phyloP scores from a whole-genome alignment of 139 green algal genomes.

The Yamagishiella unicocca region DNA sequence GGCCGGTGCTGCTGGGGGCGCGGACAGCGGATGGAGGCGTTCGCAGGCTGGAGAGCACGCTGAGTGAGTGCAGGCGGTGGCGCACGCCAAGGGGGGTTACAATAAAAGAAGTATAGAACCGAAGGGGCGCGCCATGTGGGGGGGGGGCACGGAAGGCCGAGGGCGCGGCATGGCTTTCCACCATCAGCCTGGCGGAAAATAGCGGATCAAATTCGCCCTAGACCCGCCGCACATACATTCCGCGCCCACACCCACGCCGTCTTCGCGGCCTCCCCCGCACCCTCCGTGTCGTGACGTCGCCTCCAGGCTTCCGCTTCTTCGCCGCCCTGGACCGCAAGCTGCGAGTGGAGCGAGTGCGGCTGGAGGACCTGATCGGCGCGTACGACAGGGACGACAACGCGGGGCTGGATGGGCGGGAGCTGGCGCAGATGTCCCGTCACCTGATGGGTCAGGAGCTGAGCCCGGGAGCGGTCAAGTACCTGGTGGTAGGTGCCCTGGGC shows the following conservation, averaged over 20 bases:
- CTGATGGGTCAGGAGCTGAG: conserved; percentile 36
- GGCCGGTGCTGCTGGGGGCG: conserved; percentile 43
- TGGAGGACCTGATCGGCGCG: conserved; percentile 49
- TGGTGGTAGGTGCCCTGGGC: conserved; percentile 27
- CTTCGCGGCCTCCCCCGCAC: no score
- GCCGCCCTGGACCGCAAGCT: conserved; percentile 57
- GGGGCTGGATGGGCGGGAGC: conserved; percentile 48
- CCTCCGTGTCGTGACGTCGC: no score
- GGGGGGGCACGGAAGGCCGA: no score
- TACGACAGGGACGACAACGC: conserved; percentile 46
- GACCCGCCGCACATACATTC: no score
- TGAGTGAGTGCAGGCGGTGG: no score
- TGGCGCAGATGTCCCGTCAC: conserved; percentile 20
- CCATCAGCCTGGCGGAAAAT: no score
- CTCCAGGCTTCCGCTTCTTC: conserved; percentile 53
- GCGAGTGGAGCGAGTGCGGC: conserved; percentile 32
- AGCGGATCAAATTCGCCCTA: no score
- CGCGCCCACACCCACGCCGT: no score
- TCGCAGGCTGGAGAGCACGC: conserved; percentile 24
- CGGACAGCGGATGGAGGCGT: conserved; percentile 9
- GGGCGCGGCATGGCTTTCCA: no score
- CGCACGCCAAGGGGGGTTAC: no score
- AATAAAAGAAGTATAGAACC: no score
- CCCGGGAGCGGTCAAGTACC: not conserved
- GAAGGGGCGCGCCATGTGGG: no score